phyloP scores from a whole-genome alignment of 768 basidiomycete genomes.

The Sarcomyxa edulis region DNA sequence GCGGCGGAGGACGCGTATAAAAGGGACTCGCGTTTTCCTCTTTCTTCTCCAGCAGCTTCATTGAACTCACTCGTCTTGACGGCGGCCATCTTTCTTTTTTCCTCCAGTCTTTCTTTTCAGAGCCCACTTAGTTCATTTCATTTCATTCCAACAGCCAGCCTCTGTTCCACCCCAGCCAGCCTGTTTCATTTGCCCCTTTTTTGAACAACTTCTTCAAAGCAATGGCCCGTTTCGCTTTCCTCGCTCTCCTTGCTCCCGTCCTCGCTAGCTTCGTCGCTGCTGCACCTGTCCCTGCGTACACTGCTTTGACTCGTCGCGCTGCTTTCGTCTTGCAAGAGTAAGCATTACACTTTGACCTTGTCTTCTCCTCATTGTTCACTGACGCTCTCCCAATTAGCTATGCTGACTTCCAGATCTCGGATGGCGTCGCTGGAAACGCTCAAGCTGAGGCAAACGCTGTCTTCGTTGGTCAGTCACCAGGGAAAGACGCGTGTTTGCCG shows the following conservation, averaged over 20 bases:
- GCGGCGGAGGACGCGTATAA: neutral
- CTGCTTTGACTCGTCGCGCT: slow-evolving; percentile 5
- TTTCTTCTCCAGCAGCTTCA: slow-evolving; percentile 8
- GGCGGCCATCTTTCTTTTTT: slow-evolving; percentile 16
- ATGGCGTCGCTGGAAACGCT: slow-evolving; percentile 29
- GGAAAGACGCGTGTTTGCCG: too few species aligned
- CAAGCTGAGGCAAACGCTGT: slow-evolving; percentile 30
- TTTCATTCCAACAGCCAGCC: slow-evolving; percentile 9
- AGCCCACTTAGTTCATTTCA: too few species aligned
- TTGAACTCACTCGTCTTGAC: slow-evolving; percentile 16
- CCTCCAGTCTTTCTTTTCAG: too few species aligned
- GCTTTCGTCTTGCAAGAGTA: slow-evolving; percentile 16
- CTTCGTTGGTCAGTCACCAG: slow-evolving; percentile 25
- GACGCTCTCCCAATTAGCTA: slow-evolving; percentile 19
- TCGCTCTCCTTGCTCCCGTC: slow-evolving; percentile 13
- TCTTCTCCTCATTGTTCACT: neutral
- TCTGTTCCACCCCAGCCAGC: slow-evolving; percentile 11
- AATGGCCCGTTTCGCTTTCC: slow-evolving; percentile 16
- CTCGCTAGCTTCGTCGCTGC: slow-evolving; percentile 13
- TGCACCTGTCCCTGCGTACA: slow-evolving; percentile 14
- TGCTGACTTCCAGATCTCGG: slow-evolving; percentile 34
- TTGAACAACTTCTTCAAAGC: slow-evolving; percentile 4
- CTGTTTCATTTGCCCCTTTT: slow-evolving; percentile 6
- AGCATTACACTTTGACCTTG: neutral
- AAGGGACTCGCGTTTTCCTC: slow-evolving; percentile 5